A percentile compares a stretch with the other conserved stretches of the same genome.
These are phyloP conservation scores for Sporisorium sorghi DNA, from an alignment of 1,284 basidiomycete species.

Conservation along the genomic window DNA sequence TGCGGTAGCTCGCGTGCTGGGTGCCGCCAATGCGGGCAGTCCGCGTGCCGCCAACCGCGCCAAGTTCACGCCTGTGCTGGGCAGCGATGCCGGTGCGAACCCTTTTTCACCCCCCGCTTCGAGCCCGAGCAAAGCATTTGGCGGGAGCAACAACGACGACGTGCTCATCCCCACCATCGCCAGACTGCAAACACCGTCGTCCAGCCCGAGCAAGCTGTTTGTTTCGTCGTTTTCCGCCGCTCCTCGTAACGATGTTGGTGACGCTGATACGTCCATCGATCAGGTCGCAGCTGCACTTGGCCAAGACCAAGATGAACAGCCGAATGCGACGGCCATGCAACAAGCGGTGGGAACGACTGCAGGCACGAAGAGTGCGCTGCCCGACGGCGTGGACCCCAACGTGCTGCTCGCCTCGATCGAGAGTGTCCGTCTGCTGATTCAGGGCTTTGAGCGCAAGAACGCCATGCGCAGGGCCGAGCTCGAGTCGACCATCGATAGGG, in stretches of 20 bases:
- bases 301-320: neutral
- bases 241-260: neutral
- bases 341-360: too few species aligned
- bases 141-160: slow-evolving; percentile 48
- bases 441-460: slow-evolving; percentile 51
- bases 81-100: slow-evolving; percentile 20
- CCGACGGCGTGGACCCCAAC: slow-evolving; percentile 31
- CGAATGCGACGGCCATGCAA: neutral
- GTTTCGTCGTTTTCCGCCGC: slow-evolving; percentile 14
- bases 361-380: too few species aligned
- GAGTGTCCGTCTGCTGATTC: slow-evolving; percentile 45
- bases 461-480: slow-evolving; percentile 49
- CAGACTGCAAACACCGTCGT: slow-evolving; percentile 30
- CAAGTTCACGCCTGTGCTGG: slow-evolving; percentile 27
- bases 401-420: slow-evolving; percentile 51
- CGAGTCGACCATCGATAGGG: slow-evolving; percentile 43
- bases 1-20: slow-evolving; percentile 38
- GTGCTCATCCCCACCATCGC: slow-evolving; percentile 47
- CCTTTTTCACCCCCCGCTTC: slow-evolving; percentile 24
- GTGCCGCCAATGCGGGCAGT: slow-evolving; percentile 25
- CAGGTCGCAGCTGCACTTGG: slow-evolving; percentile 1
- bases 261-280: slow-evolving; percentile 2
- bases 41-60: slow-evolving; percentile 22
- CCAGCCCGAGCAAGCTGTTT: slow-evolving; percentile 37
- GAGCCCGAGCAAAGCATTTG: slow-evolving; percentile 31